Percentiles rank a stretch among this genome's conserved stretches.
Conservation (phyloP, 2,329 filamentous ascomycete species). For the Didymella exigua region DNA sequence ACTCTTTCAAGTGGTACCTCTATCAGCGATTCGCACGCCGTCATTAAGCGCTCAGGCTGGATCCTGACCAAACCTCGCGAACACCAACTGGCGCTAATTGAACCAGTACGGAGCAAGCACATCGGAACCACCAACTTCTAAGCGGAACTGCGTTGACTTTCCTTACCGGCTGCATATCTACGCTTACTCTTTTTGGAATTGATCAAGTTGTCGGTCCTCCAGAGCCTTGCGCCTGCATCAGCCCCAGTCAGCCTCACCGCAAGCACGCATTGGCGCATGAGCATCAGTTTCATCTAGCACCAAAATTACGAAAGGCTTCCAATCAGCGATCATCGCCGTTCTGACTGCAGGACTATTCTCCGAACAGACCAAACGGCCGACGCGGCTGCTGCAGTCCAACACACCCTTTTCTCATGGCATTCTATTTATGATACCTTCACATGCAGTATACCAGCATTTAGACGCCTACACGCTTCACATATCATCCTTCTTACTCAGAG, state of each 20-base stretch:
- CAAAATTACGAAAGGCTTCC: constrained; percentile 27
- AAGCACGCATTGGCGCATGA: constrained; percentile 29
- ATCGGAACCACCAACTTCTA: constrained; percentile 11
- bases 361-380: constrained; percentile 30
- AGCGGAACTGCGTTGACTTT: constrained; percentile 15
- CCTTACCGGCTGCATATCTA: constrained; percentile 30
- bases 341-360: constrained; percentile 23
- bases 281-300: constrained; percentile 38
- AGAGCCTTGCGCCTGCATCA: constrained; percentile 26
- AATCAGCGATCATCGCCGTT: constrained; percentile 25
- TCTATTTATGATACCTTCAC: constrained; percentile 39
- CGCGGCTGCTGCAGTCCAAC: constrained; percentile 32
- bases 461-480: constrained; percentile 36
- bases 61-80: constrained; percentile 24
- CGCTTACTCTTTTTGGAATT: constrained; percentile 23
- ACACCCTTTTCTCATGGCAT: constrained; percentile 29
- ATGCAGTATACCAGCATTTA: constrained; percentile 27
- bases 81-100: constrained; percentile 38
- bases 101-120: constrained; percentile 37
- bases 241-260: constrained; percentile 39
- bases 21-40: constrained; percentile 33
- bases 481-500: constrained; percentile 35
- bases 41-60: constrained; percentile 44
- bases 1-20: constrained; percentile 39
- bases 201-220: constrained; percentile 5